A percentile compares a stretch with the other conserved stretches of the same genome.
Evolutionary conservation across 805 yeast species (phyloP).

Genomic region (Kluyveromyces nonfermentans): DNA sequence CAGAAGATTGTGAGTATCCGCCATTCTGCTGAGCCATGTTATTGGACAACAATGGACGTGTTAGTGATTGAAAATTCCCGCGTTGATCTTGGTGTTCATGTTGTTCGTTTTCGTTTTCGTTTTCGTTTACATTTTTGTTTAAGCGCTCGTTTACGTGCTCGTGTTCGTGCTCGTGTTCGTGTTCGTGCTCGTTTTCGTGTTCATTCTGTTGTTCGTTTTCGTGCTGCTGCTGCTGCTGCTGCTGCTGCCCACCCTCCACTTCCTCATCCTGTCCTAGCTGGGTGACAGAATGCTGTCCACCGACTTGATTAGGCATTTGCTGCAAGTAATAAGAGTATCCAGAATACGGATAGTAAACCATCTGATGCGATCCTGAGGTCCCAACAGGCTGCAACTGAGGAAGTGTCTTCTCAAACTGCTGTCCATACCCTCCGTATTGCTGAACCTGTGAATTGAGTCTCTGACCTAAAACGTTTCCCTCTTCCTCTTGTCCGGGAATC

Average conservation of each 20-base stretch:
- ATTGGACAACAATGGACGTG: background rate
- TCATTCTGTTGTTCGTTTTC: background rate
- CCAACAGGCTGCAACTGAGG: slow-evolving; percentile 3
- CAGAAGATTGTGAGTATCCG: background rate
- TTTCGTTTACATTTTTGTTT: background rate
- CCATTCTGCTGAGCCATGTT: background rate
- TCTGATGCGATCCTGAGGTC: background rate
- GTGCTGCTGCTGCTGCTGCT: background rate
- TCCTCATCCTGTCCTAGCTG: background rate
- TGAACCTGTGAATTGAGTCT: slow-evolving; percentile 1
- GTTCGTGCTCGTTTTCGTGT: background rate
- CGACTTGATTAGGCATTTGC: background rate
- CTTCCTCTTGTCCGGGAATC: slow-evolving; percentile 1
- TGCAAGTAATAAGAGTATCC: slow-evolving; percentile 3
- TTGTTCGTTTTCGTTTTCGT: background rate
- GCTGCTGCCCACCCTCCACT: background rate
- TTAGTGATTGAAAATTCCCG: background rate
- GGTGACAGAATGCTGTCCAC: background rate
- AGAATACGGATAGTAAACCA: slow-evolving; percentile 4
- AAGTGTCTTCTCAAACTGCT: slow-evolving; percentile 1
- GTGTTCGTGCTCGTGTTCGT: background rate
- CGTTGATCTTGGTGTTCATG: background rate
- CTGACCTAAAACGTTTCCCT: slow-evolving; percentile 5
- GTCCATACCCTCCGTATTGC: slow-evolving; percentile 2
- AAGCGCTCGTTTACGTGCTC: background rate